Evolutionary conservation across 208 protist genomes (phyloP).

Genomic region (Wallacemonas sp.): DNA sequence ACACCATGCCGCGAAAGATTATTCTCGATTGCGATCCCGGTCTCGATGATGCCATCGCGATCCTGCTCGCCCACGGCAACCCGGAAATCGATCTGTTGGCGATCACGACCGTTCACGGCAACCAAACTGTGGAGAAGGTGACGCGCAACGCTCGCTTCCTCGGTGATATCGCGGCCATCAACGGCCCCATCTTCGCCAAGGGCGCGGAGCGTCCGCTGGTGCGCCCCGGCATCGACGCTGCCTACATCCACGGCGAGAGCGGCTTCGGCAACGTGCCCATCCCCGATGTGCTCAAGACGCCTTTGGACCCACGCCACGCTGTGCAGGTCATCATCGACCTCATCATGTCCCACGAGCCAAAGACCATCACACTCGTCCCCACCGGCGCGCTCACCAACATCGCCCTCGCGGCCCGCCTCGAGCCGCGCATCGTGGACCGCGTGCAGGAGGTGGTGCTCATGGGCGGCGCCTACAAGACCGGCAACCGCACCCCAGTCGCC

Average conservation of each 20-base stretch:
- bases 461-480: constrained; percentile 63
- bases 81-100: constrained; percentile 72
- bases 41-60: constrained; percentile 81
- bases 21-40: constrained; percentile 89
- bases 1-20: constrained; percentile 65
- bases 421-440: constrained; percentile 69
- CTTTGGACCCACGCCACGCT: constrained; percentile 44
- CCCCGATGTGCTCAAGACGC: constrained; percentile 22
- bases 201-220: constrained; percentile 53
- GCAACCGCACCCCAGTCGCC: constrained; percentile 58
- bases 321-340: constrained; percentile 60
- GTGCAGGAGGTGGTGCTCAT: constrained; percentile 81
- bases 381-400: constrained; percentile 86
- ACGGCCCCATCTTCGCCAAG: constrained; percentile 44
- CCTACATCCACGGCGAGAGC: constrained; percentile 76
- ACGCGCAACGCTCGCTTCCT: constrained; percentile 62
- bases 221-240: constrained; percentile 26
- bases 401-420: constrained; percentile 61
- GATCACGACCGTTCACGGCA: constrained; percentile 80
- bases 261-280: constrained; percentile 56
- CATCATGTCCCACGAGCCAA: constrained; percentile 52
- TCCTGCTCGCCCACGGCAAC: constrained; percentile 64
- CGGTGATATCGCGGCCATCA: constrained; percentile 37
- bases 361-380: constrained; percentile 58
- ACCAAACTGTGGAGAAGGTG: constrained; percentile 84